phyloP scores from a whole-genome alignment of 75 land plant species.

The Selaginella tamariscina region DNA sequence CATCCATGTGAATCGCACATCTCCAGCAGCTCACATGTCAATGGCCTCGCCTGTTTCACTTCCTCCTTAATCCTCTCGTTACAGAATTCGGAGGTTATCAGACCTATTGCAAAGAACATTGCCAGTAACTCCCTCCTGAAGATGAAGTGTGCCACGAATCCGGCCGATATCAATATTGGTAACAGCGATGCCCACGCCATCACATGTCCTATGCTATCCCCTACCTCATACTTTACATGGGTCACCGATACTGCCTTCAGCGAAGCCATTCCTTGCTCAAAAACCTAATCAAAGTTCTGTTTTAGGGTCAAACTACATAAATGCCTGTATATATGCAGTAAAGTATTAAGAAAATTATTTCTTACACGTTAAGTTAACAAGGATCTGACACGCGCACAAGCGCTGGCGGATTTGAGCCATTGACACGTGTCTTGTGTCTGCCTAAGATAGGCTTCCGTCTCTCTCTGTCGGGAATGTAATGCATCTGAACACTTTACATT shows the following conservation, averaged over 20 bases:
- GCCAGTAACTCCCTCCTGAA: constrained; percentile 92
- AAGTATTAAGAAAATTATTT: too few relatives aligned
- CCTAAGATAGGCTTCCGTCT: constrained; percentile 29
- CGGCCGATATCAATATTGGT: constrained; percentile 91
- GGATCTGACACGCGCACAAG: too few relatives aligned
- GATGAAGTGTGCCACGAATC: constrained; percentile 82
- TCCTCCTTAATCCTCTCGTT: constrained; percentile 61
- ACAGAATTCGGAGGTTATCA: constrained; percentile 61
- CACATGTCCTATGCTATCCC: constrained; percentile 72
- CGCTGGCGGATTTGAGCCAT: too few relatives aligned
- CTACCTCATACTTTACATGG: constrained; percentile 70
- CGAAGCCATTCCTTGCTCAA: constrained; percentile 1
- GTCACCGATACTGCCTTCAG: constrained; percentile 84
- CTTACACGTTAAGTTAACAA: too few relatives aligned
- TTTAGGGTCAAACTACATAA: too few relatives aligned
- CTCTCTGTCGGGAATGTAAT: constrained; percentile 39
- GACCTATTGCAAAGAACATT: constrained; percentile 69
- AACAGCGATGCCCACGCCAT: constrained; percentile 93
- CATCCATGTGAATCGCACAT: constrained; percentile 96
- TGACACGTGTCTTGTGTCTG: too few relatives aligned
- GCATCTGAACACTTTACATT: constrained; percentile 55
- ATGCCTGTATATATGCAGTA: too few relatives aligned
- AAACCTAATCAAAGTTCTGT: too few relatives aligned
- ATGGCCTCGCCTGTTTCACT: constrained; percentile 77
- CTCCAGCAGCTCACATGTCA: constrained; percentile 65